These are phyloP conservation scores for Fusarium sp. DNA, from an alignment of 2,329 filamentous ascomycete genomes.

Conservation along the genomic window DNA sequence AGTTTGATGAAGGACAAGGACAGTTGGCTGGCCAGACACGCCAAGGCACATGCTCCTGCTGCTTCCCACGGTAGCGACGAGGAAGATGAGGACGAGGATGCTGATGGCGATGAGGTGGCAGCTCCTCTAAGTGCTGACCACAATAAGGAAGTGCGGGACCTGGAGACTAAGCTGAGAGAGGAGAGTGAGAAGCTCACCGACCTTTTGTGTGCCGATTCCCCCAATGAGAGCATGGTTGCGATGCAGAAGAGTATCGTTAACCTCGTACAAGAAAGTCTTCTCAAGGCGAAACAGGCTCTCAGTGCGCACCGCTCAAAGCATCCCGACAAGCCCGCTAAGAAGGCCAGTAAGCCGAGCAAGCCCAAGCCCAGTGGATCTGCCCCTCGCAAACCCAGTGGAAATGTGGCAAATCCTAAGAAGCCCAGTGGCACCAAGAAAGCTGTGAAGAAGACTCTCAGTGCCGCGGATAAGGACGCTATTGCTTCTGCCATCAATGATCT, in stretches of 20 bases:
- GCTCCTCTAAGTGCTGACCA: constrained; percentile 57
- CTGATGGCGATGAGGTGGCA: constrained; percentile 61
- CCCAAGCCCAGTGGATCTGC: constrained; percentile 54
- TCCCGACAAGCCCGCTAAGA: constrained; percentile 68
- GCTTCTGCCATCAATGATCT: constrained; percentile 86
- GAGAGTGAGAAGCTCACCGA: constrained; percentile 70
- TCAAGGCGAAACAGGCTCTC: constrained; percentile 76
- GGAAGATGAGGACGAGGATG: constrained; percentile 74
- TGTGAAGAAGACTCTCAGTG: constrained; percentile 69
- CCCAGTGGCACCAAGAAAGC: constrained; percentile 58
- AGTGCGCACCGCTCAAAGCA: constrained; percentile 60
- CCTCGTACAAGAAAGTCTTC: constrained; percentile 77
- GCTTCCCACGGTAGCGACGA: constrained; percentile 75
- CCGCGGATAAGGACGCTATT: constrained; percentile 90
- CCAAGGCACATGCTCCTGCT: constrained; percentile 66
- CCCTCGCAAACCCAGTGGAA: constrained; percentile 58
- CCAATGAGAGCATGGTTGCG: constrained; percentile 64
- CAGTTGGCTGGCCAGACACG: constrained; percentile 82
- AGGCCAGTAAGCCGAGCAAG: constrained; percentile 69
- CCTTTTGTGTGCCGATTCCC: constrained; percentile 62
- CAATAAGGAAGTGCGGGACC: constrained; percentile 61
- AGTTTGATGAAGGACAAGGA: constrained; percentile 81
- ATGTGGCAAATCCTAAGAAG: constrained; percentile 52
- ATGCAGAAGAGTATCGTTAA: constrained; percentile 72
- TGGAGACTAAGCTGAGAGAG: constrained; percentile 64